A percentile compares a stretch with the other conserved stretches of the same genome.
phyloP scores from a whole-genome alignment of 225 moss, liverwort and hornwort species.

The Lunularia cruciata region DNA sequence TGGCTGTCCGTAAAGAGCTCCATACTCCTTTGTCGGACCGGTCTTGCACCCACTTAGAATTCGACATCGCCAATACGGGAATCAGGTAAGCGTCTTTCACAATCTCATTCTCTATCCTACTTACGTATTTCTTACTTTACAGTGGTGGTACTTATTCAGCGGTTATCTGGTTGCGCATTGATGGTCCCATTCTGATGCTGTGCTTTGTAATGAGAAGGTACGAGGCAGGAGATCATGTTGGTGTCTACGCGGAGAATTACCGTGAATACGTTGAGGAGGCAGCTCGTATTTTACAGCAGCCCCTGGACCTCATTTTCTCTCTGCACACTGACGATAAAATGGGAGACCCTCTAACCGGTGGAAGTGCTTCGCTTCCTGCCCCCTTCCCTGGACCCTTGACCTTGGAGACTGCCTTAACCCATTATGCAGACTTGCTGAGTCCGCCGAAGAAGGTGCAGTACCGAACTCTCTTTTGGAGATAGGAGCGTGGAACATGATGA shows the following conservation, averaged over 20 bases:
- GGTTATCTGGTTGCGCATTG: too few species aligned
- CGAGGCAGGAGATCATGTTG: slow-evolving; percentile 89
- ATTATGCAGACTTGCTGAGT: slow-evolving; percentile 72
- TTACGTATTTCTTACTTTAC: too few species aligned
- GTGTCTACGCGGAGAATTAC: slow-evolving; percentile 69
- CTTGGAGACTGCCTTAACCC: slow-evolving; percentile 61
- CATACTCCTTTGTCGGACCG: slow-evolving; percentile 74
- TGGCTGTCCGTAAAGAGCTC: slow-evolving; percentile 59
- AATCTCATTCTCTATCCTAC: too few species aligned
- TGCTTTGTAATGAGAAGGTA: too few species aligned
- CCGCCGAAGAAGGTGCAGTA: slow-evolving; percentile 51
- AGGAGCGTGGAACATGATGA: not conserved
- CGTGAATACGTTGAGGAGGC: slow-evolving; percentile 72
- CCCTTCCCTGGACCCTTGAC: slow-evolving; percentile 74
- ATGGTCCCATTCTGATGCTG: too few species aligned
- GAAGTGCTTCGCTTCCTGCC: slow-evolving; percentile 53
- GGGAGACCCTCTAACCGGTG: slow-evolving; percentile 59
- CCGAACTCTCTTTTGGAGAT: not conserved
- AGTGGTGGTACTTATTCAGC: too few species aligned
- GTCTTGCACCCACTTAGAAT: slow-evolving; percentile 93
- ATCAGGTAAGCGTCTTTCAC: slow-evolving; percentile 47
- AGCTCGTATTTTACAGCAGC: slow-evolving; percentile 53
- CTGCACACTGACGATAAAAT: slow-evolving; percentile 64
- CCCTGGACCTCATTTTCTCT: slow-evolving; percentile 66
- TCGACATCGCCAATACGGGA: slow-evolving; percentile 66